These are phyloP conservation scores for Salix suchowensis DNA, from an alignment of 345 rosid species.

Conservation along the genomic window DNA sequence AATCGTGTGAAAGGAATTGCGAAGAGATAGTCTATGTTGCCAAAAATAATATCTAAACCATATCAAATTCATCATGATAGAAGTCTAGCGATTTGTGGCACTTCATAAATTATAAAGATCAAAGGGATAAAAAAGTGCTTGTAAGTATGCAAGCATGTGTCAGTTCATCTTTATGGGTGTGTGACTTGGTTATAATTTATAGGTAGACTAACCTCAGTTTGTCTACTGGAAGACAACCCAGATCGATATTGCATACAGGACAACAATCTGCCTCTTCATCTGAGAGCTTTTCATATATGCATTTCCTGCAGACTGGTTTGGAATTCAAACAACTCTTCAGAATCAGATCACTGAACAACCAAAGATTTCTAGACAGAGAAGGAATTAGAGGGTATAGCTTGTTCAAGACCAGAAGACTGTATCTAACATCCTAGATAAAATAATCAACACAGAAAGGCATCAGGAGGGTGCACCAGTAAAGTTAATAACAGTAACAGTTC, in stretches of 20 bases:
- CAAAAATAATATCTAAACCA: neutral
- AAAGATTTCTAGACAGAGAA: neutral
- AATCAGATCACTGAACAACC: neutral
- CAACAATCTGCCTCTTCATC: constrained; percentile 63
- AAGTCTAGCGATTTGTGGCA: neutral
- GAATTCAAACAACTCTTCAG: constrained; percentile 15
- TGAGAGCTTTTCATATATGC: constrained; percentile 62
- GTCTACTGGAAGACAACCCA: constrained; percentile 62
- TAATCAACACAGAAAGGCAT: neutral
- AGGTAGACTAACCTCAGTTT: constrained; percentile 49
- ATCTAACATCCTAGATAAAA: neutral
- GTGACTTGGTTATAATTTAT: neutral
- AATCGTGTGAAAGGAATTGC: neutral
- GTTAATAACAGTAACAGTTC: neutral
- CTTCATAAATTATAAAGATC: neutral
- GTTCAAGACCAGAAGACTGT: neutral
- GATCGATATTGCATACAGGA: constrained; percentile 67
- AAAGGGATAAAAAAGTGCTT: neutral
- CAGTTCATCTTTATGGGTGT: neutral
- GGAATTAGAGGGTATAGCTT: neutral
- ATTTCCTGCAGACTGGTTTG: constrained; percentile 66
- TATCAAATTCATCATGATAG: neutral
- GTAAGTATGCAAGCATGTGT: neutral
- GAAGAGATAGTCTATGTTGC: neutral
- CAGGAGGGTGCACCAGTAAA: neutral